Conservation (phyloP, 2,329 filamentous ascomycete species). For the Mollisiaceae sp. region DNA sequence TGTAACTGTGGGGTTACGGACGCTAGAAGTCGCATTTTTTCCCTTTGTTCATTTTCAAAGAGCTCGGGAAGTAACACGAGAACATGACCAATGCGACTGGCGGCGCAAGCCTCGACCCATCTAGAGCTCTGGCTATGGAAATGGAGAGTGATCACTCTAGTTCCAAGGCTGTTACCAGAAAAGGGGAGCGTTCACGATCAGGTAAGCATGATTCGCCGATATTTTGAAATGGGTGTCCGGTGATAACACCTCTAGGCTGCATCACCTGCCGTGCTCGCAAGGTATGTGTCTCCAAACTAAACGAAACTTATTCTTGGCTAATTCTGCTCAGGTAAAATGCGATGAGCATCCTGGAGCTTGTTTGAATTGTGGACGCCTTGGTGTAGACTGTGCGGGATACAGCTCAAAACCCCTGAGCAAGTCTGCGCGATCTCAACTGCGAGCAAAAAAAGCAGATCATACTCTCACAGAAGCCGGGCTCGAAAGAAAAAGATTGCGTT, state of each 20-base stretch:
- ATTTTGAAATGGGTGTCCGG: not conserved
- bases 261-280: not conserved
- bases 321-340: not conserved
- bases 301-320: not conserved
- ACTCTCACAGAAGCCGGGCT: not conserved
- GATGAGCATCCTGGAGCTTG: not conserved
- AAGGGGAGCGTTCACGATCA: slow-evolving; percentile 1
- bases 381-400: not conserved
- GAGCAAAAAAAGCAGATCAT: not conserved
- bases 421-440: not conserved
- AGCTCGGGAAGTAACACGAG: not conserved
- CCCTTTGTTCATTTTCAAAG: too few relatives aligned
- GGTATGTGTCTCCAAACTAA: not conserved
- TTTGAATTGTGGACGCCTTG: not conserved
- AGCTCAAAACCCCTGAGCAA: not conserved
- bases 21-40: too few relatives aligned
- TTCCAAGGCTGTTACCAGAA: not conserved
- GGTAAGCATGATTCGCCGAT: not conserved
- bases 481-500: not conserved
- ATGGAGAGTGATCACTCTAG: not conserved
- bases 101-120: not conserved
- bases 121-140: not conserved
- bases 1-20: not conserved
- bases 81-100: not conserved
- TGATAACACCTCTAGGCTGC: not conserved